phyloP scores from a whole-genome alignment of 805 yeast species.

The Starmerella lactis-condensi region DNA sequence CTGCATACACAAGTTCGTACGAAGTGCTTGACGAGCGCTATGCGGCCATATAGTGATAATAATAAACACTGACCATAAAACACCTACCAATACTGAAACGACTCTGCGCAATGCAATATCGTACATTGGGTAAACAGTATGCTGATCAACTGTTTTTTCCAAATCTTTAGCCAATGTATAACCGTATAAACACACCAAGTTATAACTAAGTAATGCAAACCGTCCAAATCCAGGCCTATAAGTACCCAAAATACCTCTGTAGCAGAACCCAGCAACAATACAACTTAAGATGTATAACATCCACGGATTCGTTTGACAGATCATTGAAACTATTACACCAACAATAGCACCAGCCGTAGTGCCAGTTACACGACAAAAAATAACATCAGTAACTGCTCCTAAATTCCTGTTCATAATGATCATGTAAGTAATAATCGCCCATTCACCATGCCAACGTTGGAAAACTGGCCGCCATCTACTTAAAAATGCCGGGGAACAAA shows the following conservation, averaged over 20 bases:
- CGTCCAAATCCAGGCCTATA: slow-evolving; percentile 24
- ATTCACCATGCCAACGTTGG: slow-evolving; percentile 56
- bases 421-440: slow-evolving; percentile 68
- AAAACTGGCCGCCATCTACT: slow-evolving; percentile 38
- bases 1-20: slow-evolving; percentile 43
- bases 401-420: slow-evolving; percentile 70
- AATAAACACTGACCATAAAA: slow-evolving; percentile 56
- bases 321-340: slow-evolving; percentile 36
- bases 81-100: slow-evolving; percentile 52
- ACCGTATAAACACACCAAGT: slow-evolving; percentile 58
- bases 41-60: slow-evolving; percentile 52
- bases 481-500: slow-evolving; percentile 50
- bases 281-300: slow-evolving; percentile 35
- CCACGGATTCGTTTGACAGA: slow-evolving; percentile 28
- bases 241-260: slow-evolving; percentile 39
- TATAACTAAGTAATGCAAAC: slow-evolving; percentile 56
- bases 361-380: slow-evolving; percentile 34
- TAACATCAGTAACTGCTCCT: slow-evolving; percentile 71
- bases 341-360: slow-evolving; percentile 50
- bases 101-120: slow-evolving; percentile 69
- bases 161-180: slow-evolving; percentile 46
- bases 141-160: slow-evolving; percentile 34
- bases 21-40: slow-evolving; percentile 53
- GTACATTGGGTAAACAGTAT: slow-evolving; percentile 53
- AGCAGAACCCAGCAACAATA: slow-evolving; percentile 26